These are phyloP conservation scores for Williopsis jadinii DNA, from an alignment of 1,139 yeast species.

Conservation along the genomic window DNA sequence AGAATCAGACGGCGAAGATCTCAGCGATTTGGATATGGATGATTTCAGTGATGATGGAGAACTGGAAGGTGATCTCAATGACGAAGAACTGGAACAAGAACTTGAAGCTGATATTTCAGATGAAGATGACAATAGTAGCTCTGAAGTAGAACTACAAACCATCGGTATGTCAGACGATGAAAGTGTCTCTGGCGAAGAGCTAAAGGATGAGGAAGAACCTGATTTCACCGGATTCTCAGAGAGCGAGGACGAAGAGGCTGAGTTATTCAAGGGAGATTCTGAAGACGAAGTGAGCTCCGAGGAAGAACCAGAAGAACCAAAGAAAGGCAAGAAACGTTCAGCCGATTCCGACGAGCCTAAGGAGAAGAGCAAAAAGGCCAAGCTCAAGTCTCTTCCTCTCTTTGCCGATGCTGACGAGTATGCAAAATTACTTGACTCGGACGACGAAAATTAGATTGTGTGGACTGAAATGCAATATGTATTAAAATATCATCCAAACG, in stretches of 20 bases:
- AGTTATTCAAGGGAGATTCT: conserved; percentile 23
- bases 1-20: conserved; percentile 44
- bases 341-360: conserved; percentile 18
- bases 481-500: too few species aligned
- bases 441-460: conserved; percentile 30
- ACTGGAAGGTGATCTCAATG: conserved; percentile 21
- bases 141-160: conserved; percentile 20
- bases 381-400: conserved; percentile 65
- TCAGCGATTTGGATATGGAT: conserved; percentile 37
- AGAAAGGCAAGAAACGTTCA: conserved; percentile 20
- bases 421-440: conserved; percentile 64
- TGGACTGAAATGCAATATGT: too few species aligned
- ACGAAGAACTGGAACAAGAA: conserved; percentile 22
- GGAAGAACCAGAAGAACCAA: conserved; percentile 18
- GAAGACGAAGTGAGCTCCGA: conserved; percentile 24
- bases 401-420: conserved; percentile 92
- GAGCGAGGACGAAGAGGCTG: conserved; percentile 23
- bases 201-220: conserved; percentile 17
- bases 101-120: conserved; percentile 16
- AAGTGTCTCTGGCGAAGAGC: conserved; percentile 17
- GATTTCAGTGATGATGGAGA: conserved; percentile 30
- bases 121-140: conserved; percentile 22
- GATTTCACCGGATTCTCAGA: conserved; percentile 19
- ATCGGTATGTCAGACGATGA: conserved; percentile 25
- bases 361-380: conserved; percentile 46